Evolutionary conservation across 2,329 filamentous ascomycete species (phyloP).

Genomic region (Metarhizium brunneum): DNA sequence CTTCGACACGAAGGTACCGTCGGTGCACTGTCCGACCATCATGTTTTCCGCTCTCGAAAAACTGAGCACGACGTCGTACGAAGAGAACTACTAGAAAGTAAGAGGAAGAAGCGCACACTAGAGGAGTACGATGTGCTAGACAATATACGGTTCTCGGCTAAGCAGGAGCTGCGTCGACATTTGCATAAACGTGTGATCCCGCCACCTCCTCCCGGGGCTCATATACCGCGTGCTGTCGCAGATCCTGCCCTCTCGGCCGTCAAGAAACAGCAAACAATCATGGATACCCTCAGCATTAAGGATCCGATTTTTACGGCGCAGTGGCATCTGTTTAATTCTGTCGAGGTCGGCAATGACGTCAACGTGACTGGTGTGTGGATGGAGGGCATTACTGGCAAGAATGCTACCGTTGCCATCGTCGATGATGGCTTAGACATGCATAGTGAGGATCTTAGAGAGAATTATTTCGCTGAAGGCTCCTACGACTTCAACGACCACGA

Average conservation of each 20-base stretch:
- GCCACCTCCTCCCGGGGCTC: slow-evolving; percentile 22
- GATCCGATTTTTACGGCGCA: slow-evolving; percentile 92
- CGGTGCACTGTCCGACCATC: slow-evolving; percentile 68
- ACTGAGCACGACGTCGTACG: slow-evolving; percentile 50
- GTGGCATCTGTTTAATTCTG: slow-evolving; percentile 87
- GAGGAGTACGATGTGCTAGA: slow-evolving; percentile 54
- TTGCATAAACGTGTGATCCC: slow-evolving; percentile 44
- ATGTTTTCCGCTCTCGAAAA: slow-evolving; percentile 73
- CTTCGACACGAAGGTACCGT: slow-evolving; percentile 74
- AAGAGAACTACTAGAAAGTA: slow-evolving; percentile 40
- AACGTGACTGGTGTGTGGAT: slow-evolving; percentile 95
- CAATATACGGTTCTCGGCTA: slow-evolving; percentile 67
- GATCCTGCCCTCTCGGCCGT: slow-evolving; percentile 33
- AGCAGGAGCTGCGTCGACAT: slow-evolving; percentile 48
- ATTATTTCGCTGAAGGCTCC: slow-evolving; percentile 88
- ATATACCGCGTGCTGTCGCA: slow-evolving; percentile 9
- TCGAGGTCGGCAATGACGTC: slow-evolving; percentile 78
- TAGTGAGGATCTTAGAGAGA: slow-evolving; percentile 82
- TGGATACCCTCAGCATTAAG: slow-evolving; percentile 58
- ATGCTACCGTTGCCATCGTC: slow-evolving; percentile 84
- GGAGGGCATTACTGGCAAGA: slow-evolving; percentile 81
- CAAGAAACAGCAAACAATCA: slow-evolving; percentile 49
- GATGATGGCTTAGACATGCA: slow-evolving; percentile 96
- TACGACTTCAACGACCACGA: slow-evolving; percentile 91
- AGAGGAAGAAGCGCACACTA: slow-evolving; percentile 52